Base-by-base conservation (phyloP, 1,139 yeast species). In the Meyerozyma smithsonii region DNA sequence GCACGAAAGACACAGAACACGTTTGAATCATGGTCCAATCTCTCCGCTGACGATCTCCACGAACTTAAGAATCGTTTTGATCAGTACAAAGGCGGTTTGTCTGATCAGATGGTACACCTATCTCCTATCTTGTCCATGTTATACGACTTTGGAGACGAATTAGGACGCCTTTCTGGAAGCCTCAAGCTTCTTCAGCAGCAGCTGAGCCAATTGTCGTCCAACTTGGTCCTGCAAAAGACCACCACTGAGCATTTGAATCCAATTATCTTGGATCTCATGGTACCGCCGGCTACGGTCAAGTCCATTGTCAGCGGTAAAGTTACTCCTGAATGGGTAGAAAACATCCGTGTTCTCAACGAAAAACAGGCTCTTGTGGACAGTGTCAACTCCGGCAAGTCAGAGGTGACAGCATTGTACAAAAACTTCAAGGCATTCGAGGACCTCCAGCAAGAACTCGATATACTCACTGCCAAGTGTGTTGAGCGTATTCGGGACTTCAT, bases 401-500 rank as follows among this genome's bases (percentile, higher is more conserved):
- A 50, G 2, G 26, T 17, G 12, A 23, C 20, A 7, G 24, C 36
- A 12, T 35, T 36, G 3, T 68, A 67, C 46, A 50, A 52, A 28
- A 72, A 48, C 53, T 64, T 62, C 17, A 55, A 40, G 42, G 72
- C 66, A 32, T 56, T 74, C 25, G 44, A 47, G 2, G 70, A 73
- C 42, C 52, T 76, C 36, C 52, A 59, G 37, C 44, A 56, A 3
- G 66, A 72, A 1, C 50, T 83, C 14, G 63, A 66, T 5, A 51
- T 72, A 34, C 60, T 79, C 40, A 72, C 66, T 19, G 56, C 59
- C 32, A 81, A 78, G 54, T 74, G 81, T 1, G 61, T 86, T 1
- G 97, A 89, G 55, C 69, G 95, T 40, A 79, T 87, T 6, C 72
- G 95, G 41, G 87, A 84, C 54, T 82, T 65, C 51, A 61, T 88